Evolutionary conservation across 768 basidiomycete genomes (phyloP).

Genomic region (Podaxis mareebaensis): DNA sequence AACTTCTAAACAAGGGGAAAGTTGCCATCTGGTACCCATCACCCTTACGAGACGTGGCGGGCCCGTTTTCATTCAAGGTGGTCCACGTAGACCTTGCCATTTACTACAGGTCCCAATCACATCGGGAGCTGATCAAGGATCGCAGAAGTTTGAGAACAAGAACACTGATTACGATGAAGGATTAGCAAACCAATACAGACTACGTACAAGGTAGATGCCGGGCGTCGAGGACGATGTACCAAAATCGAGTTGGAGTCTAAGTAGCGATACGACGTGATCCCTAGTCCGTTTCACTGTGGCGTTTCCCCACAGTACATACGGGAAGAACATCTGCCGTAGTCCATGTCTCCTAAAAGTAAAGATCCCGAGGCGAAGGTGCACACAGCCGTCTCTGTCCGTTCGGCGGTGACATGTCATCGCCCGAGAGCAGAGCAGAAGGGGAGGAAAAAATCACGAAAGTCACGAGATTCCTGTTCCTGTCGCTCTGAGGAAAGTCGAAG

Average conservation of each 20-base stretch:
- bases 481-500: constrained; percentile 3
- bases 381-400: not conserved
- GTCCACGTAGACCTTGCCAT: not conserved
- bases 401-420: not conserved
- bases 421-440: not conserved
- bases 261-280: not conserved
- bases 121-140: not conserved
- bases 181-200: not conserved
- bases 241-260: not conserved
- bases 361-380: not conserved
- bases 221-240: not conserved
- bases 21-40: not conserved
- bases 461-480: not conserved
- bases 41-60: not conserved
- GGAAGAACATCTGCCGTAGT: constrained; percentile 3
- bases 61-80: not conserved
- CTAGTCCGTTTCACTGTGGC: not conserved
- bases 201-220: constrained; percentile 1
- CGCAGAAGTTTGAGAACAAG: constrained; percentile 3
- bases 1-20: not conserved
- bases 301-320: not conserved
- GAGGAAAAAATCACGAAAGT: not conserved
- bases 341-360: not conserved
- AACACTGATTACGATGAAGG: not conserved
- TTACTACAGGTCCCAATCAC: not conserved